Conservation (phyloP, 1,284 basidiomycete genomes). For the Trichosporon coremiiforme region DNA sequence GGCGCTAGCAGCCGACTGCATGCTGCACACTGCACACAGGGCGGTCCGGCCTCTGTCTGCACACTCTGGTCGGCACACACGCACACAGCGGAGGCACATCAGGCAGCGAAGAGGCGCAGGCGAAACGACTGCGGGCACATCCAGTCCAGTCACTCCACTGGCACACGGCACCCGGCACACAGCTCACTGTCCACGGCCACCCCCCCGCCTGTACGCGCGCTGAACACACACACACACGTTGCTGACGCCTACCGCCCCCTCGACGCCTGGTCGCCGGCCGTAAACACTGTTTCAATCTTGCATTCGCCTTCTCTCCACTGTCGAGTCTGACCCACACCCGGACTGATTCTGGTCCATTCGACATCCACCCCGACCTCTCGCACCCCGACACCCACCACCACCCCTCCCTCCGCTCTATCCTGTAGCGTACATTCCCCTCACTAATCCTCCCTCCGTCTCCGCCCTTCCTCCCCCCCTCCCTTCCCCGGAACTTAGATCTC, state of each 20-base stretch:
- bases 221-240: not conserved
- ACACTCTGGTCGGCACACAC: not conserved
- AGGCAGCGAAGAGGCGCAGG: not conserved
- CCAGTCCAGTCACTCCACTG: not conserved
- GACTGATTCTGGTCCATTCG: not conserved
- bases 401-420: too few relatives aligned
- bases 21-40: not conserved
- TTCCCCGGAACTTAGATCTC: not conserved
- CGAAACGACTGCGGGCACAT: too few relatives aligned
- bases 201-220: too few relatives aligned
- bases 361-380: not conserved
- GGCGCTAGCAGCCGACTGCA: not conserved
- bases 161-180: not conserved
- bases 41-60: too few relatives aligned
- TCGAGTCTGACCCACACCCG: not conserved
- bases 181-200: too few relatives aligned
- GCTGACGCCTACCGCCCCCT: not conserved
- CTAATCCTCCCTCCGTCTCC: too few relatives aligned
- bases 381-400: not conserved
- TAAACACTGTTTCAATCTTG: not conserved
- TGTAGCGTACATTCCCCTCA: not conserved
- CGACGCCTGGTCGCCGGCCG: not conserved
- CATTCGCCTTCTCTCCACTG: not conserved
- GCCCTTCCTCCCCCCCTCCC: not conserved
- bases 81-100: not conserved